Conservation (phyloP, 257 asterid genomes). For the Striga asiatica region DNA sequence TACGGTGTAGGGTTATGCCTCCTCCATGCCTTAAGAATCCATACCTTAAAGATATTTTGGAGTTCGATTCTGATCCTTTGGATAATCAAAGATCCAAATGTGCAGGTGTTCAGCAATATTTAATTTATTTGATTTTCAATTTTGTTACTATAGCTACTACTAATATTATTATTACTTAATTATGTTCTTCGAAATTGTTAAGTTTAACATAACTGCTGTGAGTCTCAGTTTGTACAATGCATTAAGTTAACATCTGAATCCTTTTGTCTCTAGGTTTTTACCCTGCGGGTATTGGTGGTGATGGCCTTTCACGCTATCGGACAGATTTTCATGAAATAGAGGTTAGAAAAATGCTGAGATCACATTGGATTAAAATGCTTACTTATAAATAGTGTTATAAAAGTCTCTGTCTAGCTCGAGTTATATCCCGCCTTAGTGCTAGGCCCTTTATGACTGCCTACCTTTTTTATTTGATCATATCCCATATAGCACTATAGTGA, state of each 20-base stretch:
- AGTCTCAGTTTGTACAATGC: background rate
- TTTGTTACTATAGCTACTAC: too few species aligned
- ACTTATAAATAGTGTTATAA: too few species aligned
- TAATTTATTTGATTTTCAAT: background rate
- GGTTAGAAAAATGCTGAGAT: slow-evolving; percentile 21
- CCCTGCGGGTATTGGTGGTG: slow-evolving; percentile 46
- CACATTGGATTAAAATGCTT: background rate
- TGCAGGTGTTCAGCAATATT: slow-evolving; percentile 41
- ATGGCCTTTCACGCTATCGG: slow-evolving; percentile 72
- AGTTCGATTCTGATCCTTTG: slow-evolving; percentile 51
- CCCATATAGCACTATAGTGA: too few species aligned
- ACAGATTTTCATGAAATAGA: slow-evolving; percentile 84
- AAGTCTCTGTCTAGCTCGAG: too few species aligned
- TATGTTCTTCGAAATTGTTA: too few species aligned
- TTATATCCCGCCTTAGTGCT: too few species aligned
- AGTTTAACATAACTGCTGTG: too few species aligned
- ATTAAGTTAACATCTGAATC: background rate
- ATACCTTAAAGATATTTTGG: slow-evolving; percentile 41
- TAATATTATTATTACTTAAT: too few species aligned
- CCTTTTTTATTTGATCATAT: too few species aligned
- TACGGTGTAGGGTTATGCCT: slow-evolving; percentile 93
- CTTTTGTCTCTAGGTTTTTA: slow-evolving; percentile 40
- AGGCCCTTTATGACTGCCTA: too few species aligned
- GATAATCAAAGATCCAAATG: slow-evolving; percentile 66
- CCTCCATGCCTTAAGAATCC: slow-evolving; percentile 94